Percentiles rank a stretch among this genome's conserved stretches.
These are phyloP conservation scores for Salvia miltiorrhiza DNA, from an alignment of 257 asterid genomes.

Conservation along the genomic window DNA sequence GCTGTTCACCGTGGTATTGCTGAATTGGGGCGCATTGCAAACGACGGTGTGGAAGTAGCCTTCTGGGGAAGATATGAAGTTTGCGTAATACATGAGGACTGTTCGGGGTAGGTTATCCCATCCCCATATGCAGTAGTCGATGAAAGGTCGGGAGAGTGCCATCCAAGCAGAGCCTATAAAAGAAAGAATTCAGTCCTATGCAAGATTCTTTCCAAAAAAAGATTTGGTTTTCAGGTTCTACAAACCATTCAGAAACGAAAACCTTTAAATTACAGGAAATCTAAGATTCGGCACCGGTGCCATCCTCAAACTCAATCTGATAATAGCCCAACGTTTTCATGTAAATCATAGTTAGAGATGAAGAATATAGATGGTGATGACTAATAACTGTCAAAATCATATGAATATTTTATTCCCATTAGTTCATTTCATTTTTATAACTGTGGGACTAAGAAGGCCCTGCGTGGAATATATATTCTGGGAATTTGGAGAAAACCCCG, in stretches of 20 bases:
- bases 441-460: background rate
- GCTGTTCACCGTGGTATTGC: slow-evolving; percentile 79
- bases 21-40: slow-evolving; percentile 82
- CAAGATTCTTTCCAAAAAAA: background rate
- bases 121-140: slow-evolving; percentile 96
- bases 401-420: background rate
- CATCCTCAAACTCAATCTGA: background rate
- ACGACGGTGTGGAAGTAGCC: slow-evolving; percentile 94
- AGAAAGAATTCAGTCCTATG: slow-evolving; percentile 12
- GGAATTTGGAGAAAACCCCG: background rate
- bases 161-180: slow-evolving; percentile 97
- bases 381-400: background rate
- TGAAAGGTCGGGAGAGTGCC: slow-evolving; percentile 84
- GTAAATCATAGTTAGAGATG: background rate
- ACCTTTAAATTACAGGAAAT: background rate
- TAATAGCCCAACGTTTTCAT: background rate
- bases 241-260: background rate
- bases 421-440: background rate
- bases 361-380: background rate
- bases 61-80: slow-evolving; percentile 93
- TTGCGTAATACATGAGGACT: slow-evolving; percentile 90
- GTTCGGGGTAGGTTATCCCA: slow-evolving; percentile 96
- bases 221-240: slow-evolving; percentile 9
- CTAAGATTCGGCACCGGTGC: background rate
- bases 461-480: background rate